A percentile compares a stretch with the other conserved stretches of the same genome.
These are phyloP conservation scores for Boletus tomentosulus DNA, from an alignment of 768 basidiomycete genomes.

Conservation along the genomic window DNA sequence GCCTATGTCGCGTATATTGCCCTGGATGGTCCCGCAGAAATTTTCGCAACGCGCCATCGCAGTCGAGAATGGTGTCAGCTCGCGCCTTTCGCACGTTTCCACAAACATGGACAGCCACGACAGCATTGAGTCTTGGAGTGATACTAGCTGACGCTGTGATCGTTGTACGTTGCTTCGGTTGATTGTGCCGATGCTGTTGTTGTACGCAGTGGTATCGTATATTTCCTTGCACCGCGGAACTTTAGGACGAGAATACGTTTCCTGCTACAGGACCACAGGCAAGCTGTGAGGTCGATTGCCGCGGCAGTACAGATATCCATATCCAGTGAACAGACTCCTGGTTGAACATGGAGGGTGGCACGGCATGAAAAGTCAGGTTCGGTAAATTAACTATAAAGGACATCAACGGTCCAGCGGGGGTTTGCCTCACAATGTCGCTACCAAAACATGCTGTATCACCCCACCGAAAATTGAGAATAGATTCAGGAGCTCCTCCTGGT, in stretches of 20 bases:
- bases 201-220: constrained; percentile 6
- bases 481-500: neutral
- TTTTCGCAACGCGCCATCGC: constrained; percentile 5
- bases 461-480: neutral
- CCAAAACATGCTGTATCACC: neutral
- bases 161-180: constrained; percentile 4
- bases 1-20: constrained; percentile 21
- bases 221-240: neutral
- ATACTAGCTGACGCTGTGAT: neutral
- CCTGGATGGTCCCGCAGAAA: constrained; percentile 26
- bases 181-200: constrained; percentile 4
- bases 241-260: neutral
- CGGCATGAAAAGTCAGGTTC: neutral
- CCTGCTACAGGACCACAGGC: neutral
- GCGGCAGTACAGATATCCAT: no score
- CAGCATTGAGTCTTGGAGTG: constrained; percentile 39
- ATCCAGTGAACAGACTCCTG: neutral
- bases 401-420: neutral
- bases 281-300: neutral
- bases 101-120: constrained; percentile 21
- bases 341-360: neutral
- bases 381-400: neutral
- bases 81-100: constrained; percentile 6
- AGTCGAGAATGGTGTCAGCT: constrained; percentile 3
- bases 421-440: neutral